phyloP scores from a whole-genome alignment of 1,139 yeast genomes.

The Yamadazyma sp. region DNA sequence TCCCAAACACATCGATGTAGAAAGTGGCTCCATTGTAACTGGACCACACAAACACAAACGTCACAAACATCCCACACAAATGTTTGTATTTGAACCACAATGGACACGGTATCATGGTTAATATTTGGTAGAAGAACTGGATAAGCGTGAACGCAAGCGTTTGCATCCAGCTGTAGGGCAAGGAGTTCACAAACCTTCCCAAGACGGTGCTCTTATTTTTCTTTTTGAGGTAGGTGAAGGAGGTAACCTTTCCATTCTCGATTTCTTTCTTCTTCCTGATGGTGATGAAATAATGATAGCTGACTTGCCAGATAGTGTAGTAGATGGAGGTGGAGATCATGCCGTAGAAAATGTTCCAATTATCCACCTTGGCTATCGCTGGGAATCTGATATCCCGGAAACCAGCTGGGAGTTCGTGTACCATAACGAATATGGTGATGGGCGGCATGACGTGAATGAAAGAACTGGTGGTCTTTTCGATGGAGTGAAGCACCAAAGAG shows the following conservation, averaged over 20 bases:
- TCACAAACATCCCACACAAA: slow-evolving; percentile 68
- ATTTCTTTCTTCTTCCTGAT: slow-evolving; percentile 76
- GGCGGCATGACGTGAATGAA: slow-evolving; percentile 94
- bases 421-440: slow-evolving; percentile 80
- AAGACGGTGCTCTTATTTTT: slow-evolving; percentile 62
- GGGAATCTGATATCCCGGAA: slow-evolving; percentile 65
- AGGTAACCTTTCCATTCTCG: slow-evolving; percentile 81
- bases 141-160: slow-evolving; percentile 81
- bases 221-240: slow-evolving; percentile 80
- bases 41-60: slow-evolving; percentile 73
- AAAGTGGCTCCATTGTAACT: slow-evolving; percentile 93
- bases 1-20: slow-evolving; percentile 88
- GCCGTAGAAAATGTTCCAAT: slow-evolving; percentile 74
- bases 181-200: slow-evolving; percentile 77
- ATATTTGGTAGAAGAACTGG: slow-evolving; percentile 82
- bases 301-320: slow-evolving; percentile 88
- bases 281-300: slow-evolving; percentile 90
- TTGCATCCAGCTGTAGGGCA: slow-evolving; percentile 83
- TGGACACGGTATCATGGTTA: slow-evolving; percentile 90
- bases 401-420: slow-evolving; percentile 69
- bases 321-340: slow-evolving; percentile 78
- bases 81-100: slow-evolving; percentile 73
- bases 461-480: slow-evolving; percentile 91
- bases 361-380: slow-evolving; percentile 66
- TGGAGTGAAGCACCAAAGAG: slow-evolving; percentile 85